These are phyloP conservation scores for Fusarium hainanense DNA, from an alignment of 2,329 filamentous ascomycete genomes.

Conservation along the genomic window DNA sequence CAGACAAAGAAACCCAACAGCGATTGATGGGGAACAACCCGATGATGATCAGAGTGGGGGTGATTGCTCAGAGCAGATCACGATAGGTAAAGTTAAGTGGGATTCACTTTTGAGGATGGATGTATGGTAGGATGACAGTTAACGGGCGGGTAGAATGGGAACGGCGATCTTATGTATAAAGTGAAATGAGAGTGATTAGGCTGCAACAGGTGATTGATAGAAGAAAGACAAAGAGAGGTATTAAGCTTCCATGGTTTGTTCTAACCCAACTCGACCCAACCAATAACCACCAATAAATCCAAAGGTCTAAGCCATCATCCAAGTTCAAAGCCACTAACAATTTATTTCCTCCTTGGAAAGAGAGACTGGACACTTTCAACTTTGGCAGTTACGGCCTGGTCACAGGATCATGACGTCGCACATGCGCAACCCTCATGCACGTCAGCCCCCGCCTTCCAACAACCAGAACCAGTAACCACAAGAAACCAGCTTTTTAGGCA, in stretches of 20 bases:
- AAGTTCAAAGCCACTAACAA: conserved; percentile 7
- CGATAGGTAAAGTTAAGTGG: conserved; percentile 14
- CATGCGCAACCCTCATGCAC: conserved; percentile 39
- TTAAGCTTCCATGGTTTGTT: conserved; percentile 31
- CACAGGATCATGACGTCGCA: conserved; percentile 42
- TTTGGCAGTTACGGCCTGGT: conserved; percentile 10
- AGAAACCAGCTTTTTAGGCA: conserved; percentile 44
- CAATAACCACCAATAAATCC: conserved; percentile 14
- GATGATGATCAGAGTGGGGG: conserved; percentile 25
- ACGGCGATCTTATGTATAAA: conserved; percentile 40
- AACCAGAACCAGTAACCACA: conserved; percentile 2
- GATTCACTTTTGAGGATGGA: conserved; percentile 3
- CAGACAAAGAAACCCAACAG: conserved; percentile 13
- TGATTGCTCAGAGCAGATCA: conserved; percentile 15
- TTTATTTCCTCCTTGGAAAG: conserved; percentile 10
- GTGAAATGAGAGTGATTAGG: conserved; percentile 8
- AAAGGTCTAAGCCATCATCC: conserved; percentile 26
- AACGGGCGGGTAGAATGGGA: conserved; percentile 7
- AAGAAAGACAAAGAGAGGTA: neutral
- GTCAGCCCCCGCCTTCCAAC: conserved; percentile 37
- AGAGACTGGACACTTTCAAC: neutral
- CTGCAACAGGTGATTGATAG: conserved; percentile 5
- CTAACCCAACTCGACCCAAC: conserved; percentile 21
- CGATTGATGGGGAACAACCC: conserved; percentile 15
- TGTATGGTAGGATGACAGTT: conserved; percentile 15